Evolutionary conservation across 2,329 filamentous ascomycete species (phyloP).

Genomic region (Arthroderma uncinatum): DNA sequence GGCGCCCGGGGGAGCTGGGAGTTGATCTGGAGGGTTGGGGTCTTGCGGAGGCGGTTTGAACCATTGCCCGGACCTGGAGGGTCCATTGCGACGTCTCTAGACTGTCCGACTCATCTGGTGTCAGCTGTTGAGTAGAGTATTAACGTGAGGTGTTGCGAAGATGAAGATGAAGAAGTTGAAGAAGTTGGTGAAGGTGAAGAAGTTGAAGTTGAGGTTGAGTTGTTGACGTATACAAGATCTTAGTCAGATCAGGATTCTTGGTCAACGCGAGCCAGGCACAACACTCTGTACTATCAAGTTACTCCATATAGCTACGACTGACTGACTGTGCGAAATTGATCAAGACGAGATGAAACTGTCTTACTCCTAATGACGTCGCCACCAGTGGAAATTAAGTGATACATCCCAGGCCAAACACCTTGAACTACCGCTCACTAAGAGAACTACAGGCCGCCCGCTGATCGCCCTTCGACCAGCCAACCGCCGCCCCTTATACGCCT

Average conservation of each 20-base stretch:
- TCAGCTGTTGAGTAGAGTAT: too few relatives aligned
- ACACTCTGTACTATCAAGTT: too few relatives aligned
- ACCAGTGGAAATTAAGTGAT: constrained; percentile 3
- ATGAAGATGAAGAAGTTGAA: too few relatives aligned
- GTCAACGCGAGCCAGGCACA: too few relatives aligned
- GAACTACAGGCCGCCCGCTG: background rate
- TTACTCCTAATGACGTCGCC: background rate
- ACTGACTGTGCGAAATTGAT: too few relatives aligned
- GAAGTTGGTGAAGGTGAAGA: too few relatives aligned
- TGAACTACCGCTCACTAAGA: background rate
- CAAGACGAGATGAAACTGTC: too few relatives aligned
- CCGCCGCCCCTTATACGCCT: background rate
- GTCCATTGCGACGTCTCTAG: background rate
- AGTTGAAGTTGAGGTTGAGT: background rate
- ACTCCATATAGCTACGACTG: too few relatives aligned
- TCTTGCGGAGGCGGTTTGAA: background rate
- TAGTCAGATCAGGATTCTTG: too few relatives aligned
- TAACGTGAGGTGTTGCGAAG: too few relatives aligned
- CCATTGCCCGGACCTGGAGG: background rate
- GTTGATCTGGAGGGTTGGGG: constrained; percentile 4
- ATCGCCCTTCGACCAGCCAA: background rate
- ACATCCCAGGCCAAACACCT: background rate
- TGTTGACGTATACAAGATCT: background rate
- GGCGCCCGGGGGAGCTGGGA: background rate
- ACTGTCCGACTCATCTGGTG: background rate